These are phyloP conservation scores for Capsicum baccatum DNA, from an alignment of 257 asterid species.

Conservation along the genomic window DNA sequence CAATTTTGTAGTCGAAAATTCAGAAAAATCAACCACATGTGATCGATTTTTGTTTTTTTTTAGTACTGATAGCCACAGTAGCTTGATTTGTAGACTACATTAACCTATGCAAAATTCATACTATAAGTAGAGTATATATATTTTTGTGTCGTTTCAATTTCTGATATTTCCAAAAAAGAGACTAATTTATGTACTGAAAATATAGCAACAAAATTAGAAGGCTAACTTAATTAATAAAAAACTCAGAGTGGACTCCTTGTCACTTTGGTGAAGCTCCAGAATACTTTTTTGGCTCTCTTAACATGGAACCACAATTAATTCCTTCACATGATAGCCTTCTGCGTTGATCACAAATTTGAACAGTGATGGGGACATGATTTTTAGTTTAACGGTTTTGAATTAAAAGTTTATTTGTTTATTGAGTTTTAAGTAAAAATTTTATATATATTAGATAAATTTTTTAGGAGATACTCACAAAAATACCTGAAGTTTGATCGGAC, in stretches of 20 bases:
- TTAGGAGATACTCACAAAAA: no score
- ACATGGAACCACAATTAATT: constrained; percentile 32
- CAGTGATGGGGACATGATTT: no score
- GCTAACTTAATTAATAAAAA: no score
- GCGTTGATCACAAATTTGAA: constrained; percentile 67
- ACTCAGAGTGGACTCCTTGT: constrained; percentile 46
- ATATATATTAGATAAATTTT: no score
- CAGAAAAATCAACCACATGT: no score
- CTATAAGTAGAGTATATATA: not conserved
- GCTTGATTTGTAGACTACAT: constrained; percentile 37
- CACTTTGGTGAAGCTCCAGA: constrained; percentile 27
- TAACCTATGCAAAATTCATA: not conserved
- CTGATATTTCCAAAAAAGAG: not conserved
- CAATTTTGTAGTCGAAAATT: no score
- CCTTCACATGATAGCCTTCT: constrained; percentile 65
- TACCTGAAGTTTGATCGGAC: no score
- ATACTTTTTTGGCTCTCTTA: constrained; percentile 15
- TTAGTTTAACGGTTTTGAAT: no score
- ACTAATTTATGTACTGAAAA: not conserved
- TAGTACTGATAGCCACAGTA: no score
- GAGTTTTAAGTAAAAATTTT: no score
- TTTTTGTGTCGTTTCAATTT: not conserved
- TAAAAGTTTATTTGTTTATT: no score
- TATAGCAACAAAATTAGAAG: not conserved
- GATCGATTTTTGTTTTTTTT: no score